Base-by-base conservation (phyloP, 768 basidiomycete genomes). In the Leccinum obscurum region DNA sequence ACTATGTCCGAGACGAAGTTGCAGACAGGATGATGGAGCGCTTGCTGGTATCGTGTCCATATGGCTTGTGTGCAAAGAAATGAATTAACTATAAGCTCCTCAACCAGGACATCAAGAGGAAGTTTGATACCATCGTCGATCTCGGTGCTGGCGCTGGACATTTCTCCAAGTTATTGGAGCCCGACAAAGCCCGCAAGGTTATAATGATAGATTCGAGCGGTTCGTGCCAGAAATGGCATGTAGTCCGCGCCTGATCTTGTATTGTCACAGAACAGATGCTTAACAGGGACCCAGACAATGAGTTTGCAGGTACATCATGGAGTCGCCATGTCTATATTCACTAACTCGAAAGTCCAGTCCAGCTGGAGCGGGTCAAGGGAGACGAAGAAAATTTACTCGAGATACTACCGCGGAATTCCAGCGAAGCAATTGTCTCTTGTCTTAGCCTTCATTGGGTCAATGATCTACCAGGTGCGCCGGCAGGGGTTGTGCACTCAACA, bases 391-490 rank as follows among this genome's bases (percentile, higher is more conserved):
- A 82, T 34, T 75, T 98, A 2, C 80, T 95, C 2, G 76, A 84
- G 48, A 72, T 79, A 20, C 77, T 98, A 11, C 78, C 81, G 5
- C 85, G 79, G 3, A 82, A 89, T 61, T 92, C 93, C 14, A 90
- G 95, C 70, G 96, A 98, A 69, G 93, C 92, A 17, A 85, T 98
- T 51, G 87, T 97, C 26, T 95, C 93, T 13, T 95, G 93, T 70
- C 81, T 97, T 4, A 89, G 88, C 66, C 80, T 98, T 48, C 97
- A 99, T 63, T 99, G 97, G 97, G 85, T 97, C 13, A 98, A 98
- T 66, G 97, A 99, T 76, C 83, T 99, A 6, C 96, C 95, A 62
- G 94, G 95, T 92, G 34, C 28, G 81, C 66, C 52, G 32, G 39
- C 6, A 24, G 3, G 3, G 6, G n/a, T 48, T 48, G n/a, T 54